Conservation (phyloP, 1,284 basidiomycete species). For the Ustilago loliicola region DNA sequence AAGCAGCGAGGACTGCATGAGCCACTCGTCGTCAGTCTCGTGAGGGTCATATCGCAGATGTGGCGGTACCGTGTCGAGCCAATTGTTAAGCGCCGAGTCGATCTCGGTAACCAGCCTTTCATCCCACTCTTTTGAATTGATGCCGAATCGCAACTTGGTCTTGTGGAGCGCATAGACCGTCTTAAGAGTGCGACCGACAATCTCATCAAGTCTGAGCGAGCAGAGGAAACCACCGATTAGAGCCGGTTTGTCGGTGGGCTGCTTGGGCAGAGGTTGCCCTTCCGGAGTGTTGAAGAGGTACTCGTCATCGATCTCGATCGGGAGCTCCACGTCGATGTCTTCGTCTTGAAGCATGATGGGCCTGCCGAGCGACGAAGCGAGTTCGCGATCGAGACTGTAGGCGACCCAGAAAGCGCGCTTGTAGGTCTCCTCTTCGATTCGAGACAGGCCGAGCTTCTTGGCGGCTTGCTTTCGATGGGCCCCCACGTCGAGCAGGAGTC, state of each 20-base stretch:
- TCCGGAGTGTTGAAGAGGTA: slow-evolving; percentile 44
- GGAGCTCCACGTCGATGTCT: slow-evolving; percentile 62
- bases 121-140: slow-evolving; percentile 59
- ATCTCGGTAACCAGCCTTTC: slow-evolving; percentile 63
- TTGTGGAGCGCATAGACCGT: slow-evolving; percentile 64
- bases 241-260: slow-evolving; percentile 45
- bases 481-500: slow-evolving; percentile 55
- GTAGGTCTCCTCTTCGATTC: slow-evolving; percentile 53
- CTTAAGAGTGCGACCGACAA: slow-evolving; percentile 61
- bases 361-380: slow-evolving; percentile 49
- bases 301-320: slow-evolving; percentile 60
- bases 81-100: slow-evolving; percentile 63
- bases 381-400: slow-evolving; percentile 60
- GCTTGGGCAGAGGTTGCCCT: slow-evolving; percentile 32
- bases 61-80: slow-evolving; percentile 59
- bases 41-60: slow-evolving; percentile 61
- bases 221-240: slow-evolving; percentile 53
- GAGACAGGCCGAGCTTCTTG: slow-evolving; percentile 41
- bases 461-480: slow-evolving; percentile 58
- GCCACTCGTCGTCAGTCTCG: slow-evolving; percentile 52
- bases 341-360: slow-evolving; percentile 64
- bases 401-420: slow-evolving; percentile 60
- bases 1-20: slow-evolving; percentile 56
- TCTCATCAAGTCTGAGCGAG: slow-evolving; percentile 55
- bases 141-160: slow-evolving; percentile 57